Percentiles rank a stretch among this genome's conserved stretches.
phyloP scores from a whole-genome alignment of 768 basidiomycete genomes.

The Neoboletus magnificus region DNA sequence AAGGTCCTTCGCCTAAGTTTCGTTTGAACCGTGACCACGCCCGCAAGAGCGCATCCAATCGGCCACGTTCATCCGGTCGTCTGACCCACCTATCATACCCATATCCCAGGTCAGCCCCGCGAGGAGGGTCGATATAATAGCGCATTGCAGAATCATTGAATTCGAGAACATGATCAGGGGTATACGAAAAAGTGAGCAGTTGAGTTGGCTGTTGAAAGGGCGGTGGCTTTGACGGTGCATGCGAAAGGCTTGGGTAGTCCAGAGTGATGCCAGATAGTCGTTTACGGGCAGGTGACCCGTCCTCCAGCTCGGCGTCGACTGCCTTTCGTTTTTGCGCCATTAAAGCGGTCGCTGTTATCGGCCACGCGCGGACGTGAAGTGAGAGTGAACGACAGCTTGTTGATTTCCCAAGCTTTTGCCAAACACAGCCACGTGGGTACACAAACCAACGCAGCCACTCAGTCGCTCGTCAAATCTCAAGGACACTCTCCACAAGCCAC shows the following conservation, averaged over 20 bases:
- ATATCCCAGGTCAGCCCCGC: conserved; percentile 58
- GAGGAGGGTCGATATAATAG: conserved; percentile 69
- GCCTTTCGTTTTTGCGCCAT: conserved; percentile 32
- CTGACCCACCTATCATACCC: conserved; percentile 75
- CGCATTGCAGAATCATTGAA: conserved; percentile 69
- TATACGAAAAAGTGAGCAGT: conserved; percentile 72
- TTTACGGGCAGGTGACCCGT: conserved; percentile 1
- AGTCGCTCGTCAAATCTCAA: too few relatives aligned
- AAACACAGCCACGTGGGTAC: conserved; percentile 21
- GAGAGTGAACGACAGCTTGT: conserved; percentile 7
- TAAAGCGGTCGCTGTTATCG: neutral
- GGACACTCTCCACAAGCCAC: neutral
- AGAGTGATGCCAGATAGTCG: conserved; percentile 6
- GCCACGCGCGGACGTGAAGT: neutral
- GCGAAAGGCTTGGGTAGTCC: conserved; percentile 25
- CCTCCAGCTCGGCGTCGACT: conserved; percentile 13
- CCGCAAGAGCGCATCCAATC: conserved; percentile 65
- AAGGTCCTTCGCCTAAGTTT: conserved; percentile 33
- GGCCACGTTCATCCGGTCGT: conserved; percentile 58
- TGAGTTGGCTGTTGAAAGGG: conserved; percentile 71
- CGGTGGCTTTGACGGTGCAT: conserved; percentile 19
- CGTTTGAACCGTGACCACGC: conserved; percentile 48
- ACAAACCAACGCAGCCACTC: too few relatives aligned
- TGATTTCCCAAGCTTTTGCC: conserved; percentile 21
- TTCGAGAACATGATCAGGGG: conserved; percentile 49